These are phyloP conservation scores for Suhomyces kilbournensis DNA, from an alignment of 805 yeast genomes.

Conservation along the genomic window DNA sequence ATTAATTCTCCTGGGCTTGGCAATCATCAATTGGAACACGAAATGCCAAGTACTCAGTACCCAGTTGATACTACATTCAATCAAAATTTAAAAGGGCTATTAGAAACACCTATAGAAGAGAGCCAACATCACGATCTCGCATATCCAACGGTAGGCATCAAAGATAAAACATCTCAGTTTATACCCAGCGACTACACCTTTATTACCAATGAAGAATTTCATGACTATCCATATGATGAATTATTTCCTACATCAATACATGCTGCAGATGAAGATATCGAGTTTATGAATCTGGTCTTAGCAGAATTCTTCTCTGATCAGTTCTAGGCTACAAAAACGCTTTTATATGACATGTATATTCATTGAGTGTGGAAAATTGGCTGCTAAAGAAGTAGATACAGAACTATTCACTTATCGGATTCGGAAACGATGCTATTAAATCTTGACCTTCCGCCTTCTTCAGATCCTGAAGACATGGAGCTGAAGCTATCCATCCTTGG, in stretches of 20 bases:
- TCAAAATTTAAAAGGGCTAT: not conserved
- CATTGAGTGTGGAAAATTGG: not conserved
- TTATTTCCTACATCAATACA: not conserved
- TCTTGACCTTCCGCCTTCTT: conserved; percentile 15
- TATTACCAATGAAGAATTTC: not conserved
- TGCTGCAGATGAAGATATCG: not conserved
- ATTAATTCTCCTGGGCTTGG: not conserved
- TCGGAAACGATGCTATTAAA: conserved; percentile 16
- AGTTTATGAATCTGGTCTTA: not conserved
- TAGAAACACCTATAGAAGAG: not conserved
- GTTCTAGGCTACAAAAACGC: not conserved
- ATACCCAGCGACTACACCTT: not conserved
- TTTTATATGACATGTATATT: not conserved
- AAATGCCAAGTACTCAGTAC: not conserved
- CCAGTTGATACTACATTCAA: not conserved
- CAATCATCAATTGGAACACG: not conserved
- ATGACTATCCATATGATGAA: not conserved
- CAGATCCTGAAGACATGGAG: conserved; percentile 12
- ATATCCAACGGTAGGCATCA: not conserved
- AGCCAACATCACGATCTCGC: not conserved
- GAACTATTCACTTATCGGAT: conserved; percentile 2
- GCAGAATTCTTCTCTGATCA: not conserved
- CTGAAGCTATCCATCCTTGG: conserved; percentile 14
- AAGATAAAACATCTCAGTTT: not conserved
- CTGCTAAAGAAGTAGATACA: not conserved